Evolutionary conservation across 352 stramenopile genomes (phyloP).

Genomic region (Blastocystis hominis): DNA sequence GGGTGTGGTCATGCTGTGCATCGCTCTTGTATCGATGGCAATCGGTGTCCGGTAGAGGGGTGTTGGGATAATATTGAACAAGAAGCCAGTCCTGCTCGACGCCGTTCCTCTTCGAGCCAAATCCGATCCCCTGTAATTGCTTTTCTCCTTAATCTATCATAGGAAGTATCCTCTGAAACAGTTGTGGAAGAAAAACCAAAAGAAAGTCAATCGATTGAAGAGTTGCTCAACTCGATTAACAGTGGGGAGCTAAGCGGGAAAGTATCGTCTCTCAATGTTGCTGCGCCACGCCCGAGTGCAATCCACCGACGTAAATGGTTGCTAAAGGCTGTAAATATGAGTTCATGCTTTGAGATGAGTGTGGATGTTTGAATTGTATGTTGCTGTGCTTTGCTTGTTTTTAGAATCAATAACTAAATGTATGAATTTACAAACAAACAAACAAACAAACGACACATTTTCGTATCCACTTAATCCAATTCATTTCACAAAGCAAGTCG

Average conservation of each 20-base stretch:
- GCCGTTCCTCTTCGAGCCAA: not conserved
- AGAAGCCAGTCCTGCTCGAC: not conserved
- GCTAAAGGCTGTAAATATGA: conserved; percentile 35
- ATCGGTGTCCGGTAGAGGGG: conserved; percentile 17
- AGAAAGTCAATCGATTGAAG: not conserved
- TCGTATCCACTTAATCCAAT: no score
- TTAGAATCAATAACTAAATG: no score
- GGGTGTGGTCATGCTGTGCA: conserved; percentile 23
- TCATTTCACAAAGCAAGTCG: not conserved
- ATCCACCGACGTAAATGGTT: conserved; percentile 13
- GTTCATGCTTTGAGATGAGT: conserved; percentile 47
- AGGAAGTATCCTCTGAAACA: not conserved
- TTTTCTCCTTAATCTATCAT: not conserved
- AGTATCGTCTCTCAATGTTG: not conserved
- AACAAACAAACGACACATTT: not conserved
- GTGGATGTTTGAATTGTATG: conserved; percentile 2
- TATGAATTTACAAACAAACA: not conserved
- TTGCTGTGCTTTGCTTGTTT: not conserved
- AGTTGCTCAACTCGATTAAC: conserved; percentile 2
- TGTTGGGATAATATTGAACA: conserved; percentile 34
- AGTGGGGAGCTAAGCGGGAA: not conserved
- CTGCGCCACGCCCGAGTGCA: not conserved
- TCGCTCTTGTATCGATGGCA: not conserved
- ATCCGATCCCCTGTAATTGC: not conserved
- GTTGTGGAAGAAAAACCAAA: not conserved